These are phyloP conservation scores for Plasmodium vivax DNA, from an alignment of 169 alveolate species.

Conservation along the genomic window DNA sequence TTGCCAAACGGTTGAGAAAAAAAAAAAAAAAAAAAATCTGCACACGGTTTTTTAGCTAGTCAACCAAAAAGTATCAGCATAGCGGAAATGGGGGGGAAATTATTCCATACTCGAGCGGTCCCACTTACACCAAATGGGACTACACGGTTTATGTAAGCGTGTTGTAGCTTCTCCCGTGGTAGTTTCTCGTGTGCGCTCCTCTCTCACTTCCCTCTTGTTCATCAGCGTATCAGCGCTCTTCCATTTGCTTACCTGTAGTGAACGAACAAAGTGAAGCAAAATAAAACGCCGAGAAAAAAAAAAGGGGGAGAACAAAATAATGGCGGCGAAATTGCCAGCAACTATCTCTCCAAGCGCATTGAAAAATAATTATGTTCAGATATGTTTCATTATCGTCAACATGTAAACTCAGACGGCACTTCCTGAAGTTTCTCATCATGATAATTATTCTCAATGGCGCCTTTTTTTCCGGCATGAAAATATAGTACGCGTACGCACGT, in stretches of 20 bases:
- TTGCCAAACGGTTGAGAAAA: background rate
- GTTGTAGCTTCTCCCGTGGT: too few relatives aligned
- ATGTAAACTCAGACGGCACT: constrained; percentile 74
- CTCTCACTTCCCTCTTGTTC: background rate
- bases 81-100: background rate
- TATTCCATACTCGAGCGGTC: background rate
- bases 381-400: constrained; percentile 41
- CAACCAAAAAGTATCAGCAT: background rate
- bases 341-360: constrained; percentile 1
- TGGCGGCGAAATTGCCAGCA: background rate
- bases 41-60: background rate
- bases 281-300: background rate
- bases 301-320: too few relatives aligned
- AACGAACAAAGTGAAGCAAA: background rate
- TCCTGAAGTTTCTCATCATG: constrained; percentile 73
- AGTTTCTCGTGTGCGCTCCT: background rate
- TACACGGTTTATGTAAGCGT: background rate
- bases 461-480: background rate
- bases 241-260: background rate
- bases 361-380: constrained; percentile 74
- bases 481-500: background rate
- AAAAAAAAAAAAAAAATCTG: background rate
- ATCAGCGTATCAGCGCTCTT: background rate
- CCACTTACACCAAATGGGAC: background rate
- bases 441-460: constrained; percentile 68